Base-by-base conservation (phyloP, 2,329 filamentous ascomycete genomes). In the Zalaria sp. region DNA sequence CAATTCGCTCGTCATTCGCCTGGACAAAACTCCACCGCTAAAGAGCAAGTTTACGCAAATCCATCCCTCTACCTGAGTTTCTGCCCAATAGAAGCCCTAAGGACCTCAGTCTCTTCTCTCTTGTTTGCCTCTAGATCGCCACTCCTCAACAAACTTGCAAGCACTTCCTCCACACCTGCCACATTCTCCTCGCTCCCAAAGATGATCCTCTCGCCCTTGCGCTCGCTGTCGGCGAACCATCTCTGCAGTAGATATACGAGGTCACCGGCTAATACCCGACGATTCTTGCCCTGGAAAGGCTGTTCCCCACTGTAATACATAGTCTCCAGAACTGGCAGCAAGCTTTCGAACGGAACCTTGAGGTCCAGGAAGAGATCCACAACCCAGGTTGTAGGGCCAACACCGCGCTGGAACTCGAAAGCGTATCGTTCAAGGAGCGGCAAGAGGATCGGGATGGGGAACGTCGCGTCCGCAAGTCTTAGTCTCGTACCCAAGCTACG, bases 251-350 rank as follows among this genome's bases (percentile, higher is more conserved):
- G 59, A 50, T 80, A 77, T 1, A 81, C 59, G 35, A 82, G 69
- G 55, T 82, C 77, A 26, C 68, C 67, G 3, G 74, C 74, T 5
- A 83, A 64, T 43, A 71, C 61, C 35, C 68, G 67, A 37, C 74
- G 67, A 43, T 75, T 73, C 3, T 64, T 58, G 4, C 74, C 75
- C 31, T 69, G 62, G 57, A 83, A 84, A 0, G 80, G 79, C 4
- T 71, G 64, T 51, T 81, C 74, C 47, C 80, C 75, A 32, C 72
- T 72, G 58, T 81, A 82, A 62, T 77, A 83, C 59, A 83, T 73
- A 27, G 65, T 63, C 54, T 83, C 79, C 6, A 84, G 62, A 2
- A 77, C 71, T 1, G 70, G 65, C 50, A 82, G 69, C 6, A 83
- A 59, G 5, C 67, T 65, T 52, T 83, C 79, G 45, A 72, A 71